These are phyloP conservation scores for Setaria italica DNA, from an alignment of 202 grass and related monocot genomes.

Conservation along the genomic window DNA sequence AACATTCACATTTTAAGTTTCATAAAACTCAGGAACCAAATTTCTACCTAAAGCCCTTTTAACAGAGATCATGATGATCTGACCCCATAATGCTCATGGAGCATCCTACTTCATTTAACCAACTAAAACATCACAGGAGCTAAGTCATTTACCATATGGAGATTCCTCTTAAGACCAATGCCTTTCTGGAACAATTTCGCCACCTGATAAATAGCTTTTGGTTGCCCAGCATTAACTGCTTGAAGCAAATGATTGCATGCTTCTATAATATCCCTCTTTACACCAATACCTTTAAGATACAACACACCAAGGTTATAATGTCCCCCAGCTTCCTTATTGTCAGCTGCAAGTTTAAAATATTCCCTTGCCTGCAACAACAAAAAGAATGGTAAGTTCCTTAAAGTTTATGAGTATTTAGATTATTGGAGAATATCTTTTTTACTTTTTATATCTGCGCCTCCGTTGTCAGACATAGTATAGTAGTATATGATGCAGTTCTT, in stretches of 20 bases:
- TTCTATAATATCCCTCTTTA: slow-evolving; percentile 75
- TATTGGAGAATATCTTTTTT: neutral
- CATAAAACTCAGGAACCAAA: neutral
- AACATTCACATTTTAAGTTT: neutral
- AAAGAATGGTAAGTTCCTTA: slow-evolving; percentile 33
- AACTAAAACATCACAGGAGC: slow-evolving; percentile 10
- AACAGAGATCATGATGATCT: too few relatives aligned
- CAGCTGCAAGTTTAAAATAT: slow-evolving; percentile 88
- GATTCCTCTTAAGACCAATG: slow-evolving; percentile 92
- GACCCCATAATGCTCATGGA: neutral
- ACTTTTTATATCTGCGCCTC: neutral
- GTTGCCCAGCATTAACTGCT: slow-evolving; percentile 89
- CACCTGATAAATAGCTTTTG: slow-evolving; percentile 97
- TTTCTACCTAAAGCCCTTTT: neutral
- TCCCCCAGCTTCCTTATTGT: slow-evolving; percentile 81
- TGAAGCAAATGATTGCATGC: slow-evolving; percentile 75
- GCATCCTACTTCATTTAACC: slow-evolving; percentile 18
- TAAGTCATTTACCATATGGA: slow-evolving; percentile 75
- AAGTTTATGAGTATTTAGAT: neutral
- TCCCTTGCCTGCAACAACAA: slow-evolving; percentile 74
- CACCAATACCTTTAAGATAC: slow-evolving; percentile 97
- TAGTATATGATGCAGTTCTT: neutral
- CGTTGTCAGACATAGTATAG: neutral
- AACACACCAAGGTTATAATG: slow-evolving; percentile 97
- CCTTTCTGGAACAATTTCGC: slow-evolving; percentile 97